Evolutionary conservation across 345 rosid species (phyloP).

Genomic region (Eucalyptus sp.): DNA sequence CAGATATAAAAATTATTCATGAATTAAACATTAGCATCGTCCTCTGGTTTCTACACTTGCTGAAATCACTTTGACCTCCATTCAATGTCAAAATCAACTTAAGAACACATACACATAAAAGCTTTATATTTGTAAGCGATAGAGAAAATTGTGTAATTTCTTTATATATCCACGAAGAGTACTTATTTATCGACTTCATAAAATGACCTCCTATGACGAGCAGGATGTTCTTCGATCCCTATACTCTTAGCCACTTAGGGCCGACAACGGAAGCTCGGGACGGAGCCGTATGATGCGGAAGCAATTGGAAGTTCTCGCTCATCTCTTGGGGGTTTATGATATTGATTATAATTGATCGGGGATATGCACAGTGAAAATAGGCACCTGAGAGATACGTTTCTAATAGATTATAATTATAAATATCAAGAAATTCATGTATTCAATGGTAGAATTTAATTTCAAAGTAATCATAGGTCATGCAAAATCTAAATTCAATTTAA

Average conservation of each 20-base stretch:
- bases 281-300: too few relatives aligned
- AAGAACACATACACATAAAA: not conserved
- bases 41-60: not conserved
- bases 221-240: too few relatives aligned
- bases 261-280: too few relatives aligned
- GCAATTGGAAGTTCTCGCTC: too few relatives aligned
- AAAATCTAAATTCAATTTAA: not conserved
- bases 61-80: not conserved
- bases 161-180: not conserved
- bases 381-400: not conserved
- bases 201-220: too few relatives aligned
- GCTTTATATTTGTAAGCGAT: not conserved
- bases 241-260: too few relatives aligned
- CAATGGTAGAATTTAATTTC: not conserved
- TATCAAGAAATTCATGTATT: not conserved
- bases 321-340: too few relatives aligned
- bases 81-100: not conserved
- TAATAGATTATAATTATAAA: too few relatives aligned
- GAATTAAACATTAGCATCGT: not conserved
- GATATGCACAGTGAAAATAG: not conserved
- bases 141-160: not conserved
- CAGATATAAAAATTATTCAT: not conserved
- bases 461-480: not conserved
- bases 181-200: not conserved
- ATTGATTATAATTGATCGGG: not conserved